These are phyloP conservation scores for Arxiozyma bovina DNA, from an alignment of 1,139 yeast species.

Conservation along the genomic window DNA sequence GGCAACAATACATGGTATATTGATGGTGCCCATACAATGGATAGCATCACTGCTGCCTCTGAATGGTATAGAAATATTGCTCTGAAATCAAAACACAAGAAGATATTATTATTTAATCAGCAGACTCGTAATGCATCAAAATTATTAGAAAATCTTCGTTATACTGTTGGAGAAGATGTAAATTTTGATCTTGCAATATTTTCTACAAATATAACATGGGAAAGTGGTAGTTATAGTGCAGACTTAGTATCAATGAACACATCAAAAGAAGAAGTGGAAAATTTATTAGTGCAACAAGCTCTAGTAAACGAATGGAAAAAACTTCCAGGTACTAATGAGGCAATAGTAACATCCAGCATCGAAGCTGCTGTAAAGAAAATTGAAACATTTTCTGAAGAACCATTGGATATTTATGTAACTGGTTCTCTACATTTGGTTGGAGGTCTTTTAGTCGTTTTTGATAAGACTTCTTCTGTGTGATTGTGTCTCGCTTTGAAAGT, in stretches of 20 bases:
- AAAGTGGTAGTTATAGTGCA: constrained; percentile 66
- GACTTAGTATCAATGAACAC: constrained; percentile 83
- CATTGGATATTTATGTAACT: constrained; percentile 74
- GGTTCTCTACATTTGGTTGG: constrained; percentile 95
- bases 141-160: constrained; percentile 47
- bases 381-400: constrained; percentile 28
- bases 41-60: constrained; percentile 72
- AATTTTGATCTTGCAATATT: constrained; percentile 70
- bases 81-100: constrained; percentile 18
- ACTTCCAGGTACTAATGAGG: constrained; percentile 40
- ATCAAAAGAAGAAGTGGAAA: constrained; percentile 66
- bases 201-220: constrained; percentile 89
- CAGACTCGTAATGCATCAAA: constrained; percentile 81
- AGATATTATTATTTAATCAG: constrained; percentile 75
- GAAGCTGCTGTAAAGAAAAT: constrained; percentile 60
- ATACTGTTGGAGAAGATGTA: constrained; percentile 34
- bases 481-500: neutral
- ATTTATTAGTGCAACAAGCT: constrained; percentile 69
- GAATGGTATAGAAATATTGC: constrained; percentile 58
- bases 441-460: constrained; percentile 80
- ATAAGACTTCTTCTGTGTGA: constrained; percentile 26
- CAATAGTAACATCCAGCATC: constrained; percentile 60
- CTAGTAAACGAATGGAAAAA: constrained; percentile 62
- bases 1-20: constrained; percentile 61
- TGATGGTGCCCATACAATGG: constrained; percentile 95